These are phyloP conservation scores for Auricularia sp. DNA, from an alignment of 768 basidiomycete genomes.

Conservation along the genomic window DNA sequence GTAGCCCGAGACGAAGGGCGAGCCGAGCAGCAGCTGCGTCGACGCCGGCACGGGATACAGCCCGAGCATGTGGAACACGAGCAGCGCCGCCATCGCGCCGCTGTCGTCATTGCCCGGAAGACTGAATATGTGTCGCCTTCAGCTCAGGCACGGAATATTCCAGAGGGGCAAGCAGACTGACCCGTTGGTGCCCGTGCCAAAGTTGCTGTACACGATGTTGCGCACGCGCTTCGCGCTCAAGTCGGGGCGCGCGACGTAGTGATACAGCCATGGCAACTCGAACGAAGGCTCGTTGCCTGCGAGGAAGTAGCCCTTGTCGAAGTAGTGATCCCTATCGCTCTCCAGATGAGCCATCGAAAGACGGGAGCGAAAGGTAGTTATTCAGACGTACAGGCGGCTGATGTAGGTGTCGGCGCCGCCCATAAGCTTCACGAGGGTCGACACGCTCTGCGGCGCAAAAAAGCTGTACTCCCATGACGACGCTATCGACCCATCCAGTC, in stretches of 20 bases:
- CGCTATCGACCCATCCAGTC: constrained; percentile 22
- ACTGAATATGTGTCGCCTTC: constrained; percentile 12
- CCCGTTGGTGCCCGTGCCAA: constrained; percentile 38
- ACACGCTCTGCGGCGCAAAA: constrained; percentile 43
- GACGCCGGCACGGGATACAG: constrained; percentile 41
- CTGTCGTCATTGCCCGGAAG: constrained; percentile 46
- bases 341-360: neutral
- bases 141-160: neutral
- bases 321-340: constrained; percentile 33
- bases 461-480: constrained; percentile 49
- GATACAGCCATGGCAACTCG: constrained; percentile 37
- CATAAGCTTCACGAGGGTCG: constrained; percentile 37
- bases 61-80: constrained; percentile 41
- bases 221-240: constrained; percentile 37
- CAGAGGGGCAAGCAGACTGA: constrained; percentile 8
- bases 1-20: constrained; percentile 38
- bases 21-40: constrained; percentile 37
- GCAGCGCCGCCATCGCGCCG: constrained; percentile 42
- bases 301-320: constrained; percentile 33
- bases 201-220: constrained; percentile 34
- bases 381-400: constrained; percentile 27
- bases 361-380: neutral
- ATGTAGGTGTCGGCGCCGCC: constrained; percentile 36
- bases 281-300: constrained; percentile 45
- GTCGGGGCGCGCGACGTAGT: constrained; percentile 42